phyloP scores from a whole-genome alignment of 2,329 filamentous ascomycete species.

The Fusarium subglutinans region DNA sequence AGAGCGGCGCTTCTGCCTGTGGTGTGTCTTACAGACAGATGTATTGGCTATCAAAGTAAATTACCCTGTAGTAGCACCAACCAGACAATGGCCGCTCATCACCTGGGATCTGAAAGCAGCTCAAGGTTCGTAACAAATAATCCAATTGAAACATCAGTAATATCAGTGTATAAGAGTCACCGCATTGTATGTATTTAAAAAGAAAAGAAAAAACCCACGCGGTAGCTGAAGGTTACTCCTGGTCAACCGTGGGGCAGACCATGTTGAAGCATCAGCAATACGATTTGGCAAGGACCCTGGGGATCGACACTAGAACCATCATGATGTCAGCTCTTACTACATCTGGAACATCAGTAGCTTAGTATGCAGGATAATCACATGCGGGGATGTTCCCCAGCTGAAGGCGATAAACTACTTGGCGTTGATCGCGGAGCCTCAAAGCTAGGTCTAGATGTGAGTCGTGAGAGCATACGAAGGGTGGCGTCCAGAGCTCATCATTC shows the following conservation, averaged over 20 bases:
- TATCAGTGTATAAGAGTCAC: neutral
- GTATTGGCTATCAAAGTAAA: neutral
- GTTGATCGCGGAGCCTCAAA: slow-evolving; percentile 25
- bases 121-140: neutral
- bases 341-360: slow-evolving; percentile 19
- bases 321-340: slow-evolving; percentile 32
- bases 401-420: slow-evolving; percentile 14
- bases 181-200: neutral
- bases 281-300: slow-evolving; percentile 13
- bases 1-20: neutral
- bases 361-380: slow-evolving; percentile 27
- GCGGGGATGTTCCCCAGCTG: slow-evolving; percentile 9
- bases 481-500: neutral
- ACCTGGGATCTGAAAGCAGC: neutral
- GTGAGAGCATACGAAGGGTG: neutral
- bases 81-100: neutral
- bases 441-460: neutral
- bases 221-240: neutral
- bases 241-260: neutral
- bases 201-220: too few species aligned
- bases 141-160: neutral
- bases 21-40: neutral
- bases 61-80: slow-evolving; percentile 4
- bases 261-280: neutral
- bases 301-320: slow-evolving; percentile 26